Evolutionary conservation across 192 early-diverging fungal genomes (phyloP), one percentile per base, ranked within the genome.

Genomic region (Coemansia sp.): DNA sequence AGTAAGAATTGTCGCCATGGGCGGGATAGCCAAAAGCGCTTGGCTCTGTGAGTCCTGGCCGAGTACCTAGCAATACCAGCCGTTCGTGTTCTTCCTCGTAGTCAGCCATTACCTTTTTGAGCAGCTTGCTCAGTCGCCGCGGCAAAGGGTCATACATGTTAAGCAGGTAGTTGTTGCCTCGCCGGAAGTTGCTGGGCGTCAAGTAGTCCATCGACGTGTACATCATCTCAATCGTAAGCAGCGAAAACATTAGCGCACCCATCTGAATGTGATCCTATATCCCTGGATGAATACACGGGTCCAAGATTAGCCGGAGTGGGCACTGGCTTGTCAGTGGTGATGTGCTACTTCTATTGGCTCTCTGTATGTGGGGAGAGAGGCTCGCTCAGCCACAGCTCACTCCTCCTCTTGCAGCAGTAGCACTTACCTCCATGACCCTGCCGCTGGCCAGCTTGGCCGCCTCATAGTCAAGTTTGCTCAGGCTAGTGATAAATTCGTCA

Each of bases 161-260:
- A 9, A 76, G 62, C 67, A 73, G 18, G 53, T 82, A 76, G 53
- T 45, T 58, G 67, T 76, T 76, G 38, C 79, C 79, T 10, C 79
- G 73, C 61, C 65, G 73, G 39, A 76, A 76, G 65, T 70, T 73
- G 28, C 64, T 57, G 9, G 79, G 74, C 21, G 74, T 59, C 65
- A 82, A 55, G 38, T 82, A 82, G 39, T 82, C 79, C 79, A 82
- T 82, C 56, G 79, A 82, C 23, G 79, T 82, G 67, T 82, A 82
- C 74, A 73, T 82, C 70, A 67, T 73, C 74, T 82, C 79, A 18
- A 73, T 70, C 38, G 79, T 82, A 56, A 73, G 74, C 58, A 82
- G 53, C 73, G 73, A 76, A 61, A 82, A 82, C 74, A 82, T 76
- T 8, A 76, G 58, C 31, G 70, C 79, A 33, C 79, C 79, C 70